A percentile compares a stretch with the other conserved stretches of the same genome.
phyloP scores from a whole-genome alignment of 2,329 filamentous ascomycete species.

The Cladosporium austrohemisphaericum region DNA sequence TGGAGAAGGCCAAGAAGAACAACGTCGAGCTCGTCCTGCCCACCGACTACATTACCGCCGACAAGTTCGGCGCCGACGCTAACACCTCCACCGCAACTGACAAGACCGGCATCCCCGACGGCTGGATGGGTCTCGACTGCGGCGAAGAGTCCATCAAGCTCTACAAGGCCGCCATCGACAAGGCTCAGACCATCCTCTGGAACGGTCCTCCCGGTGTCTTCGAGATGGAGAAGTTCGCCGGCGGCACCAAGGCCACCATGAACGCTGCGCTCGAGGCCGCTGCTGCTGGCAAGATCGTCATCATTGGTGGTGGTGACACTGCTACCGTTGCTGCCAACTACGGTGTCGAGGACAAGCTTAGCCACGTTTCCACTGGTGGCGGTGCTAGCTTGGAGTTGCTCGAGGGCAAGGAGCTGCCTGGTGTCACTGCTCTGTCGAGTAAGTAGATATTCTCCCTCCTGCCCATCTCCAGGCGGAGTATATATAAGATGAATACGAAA shows the following conservation, averaged over 20 bases:
- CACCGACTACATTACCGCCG: slow-evolving; percentile 90
- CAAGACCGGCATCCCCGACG: slow-evolving; percentile 84
- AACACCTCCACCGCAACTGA: slow-evolving; percentile 78
- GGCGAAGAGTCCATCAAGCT: slow-evolving; percentile 83
- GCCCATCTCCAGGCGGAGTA: not conserved
- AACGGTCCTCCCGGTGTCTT: slow-evolving; percentile 97
- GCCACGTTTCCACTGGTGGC: slow-evolving; percentile 95
- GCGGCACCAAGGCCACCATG: slow-evolving; percentile 85
- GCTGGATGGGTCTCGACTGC: slow-evolving; percentile 97
- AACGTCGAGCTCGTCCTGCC: slow-evolving; percentile 93
- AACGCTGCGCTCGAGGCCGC: slow-evolving; percentile 81
- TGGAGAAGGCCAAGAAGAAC: slow-evolving; percentile 96
- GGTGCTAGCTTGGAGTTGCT: slow-evolving; percentile 93
- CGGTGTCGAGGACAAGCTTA: slow-evolving; percentile 90
- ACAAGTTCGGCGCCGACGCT: slow-evolving; percentile 89
- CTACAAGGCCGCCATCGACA: slow-evolving; percentile 80
- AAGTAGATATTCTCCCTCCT: slow-evolving; percentile 47
- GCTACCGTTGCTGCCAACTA: slow-evolving; percentile 98
- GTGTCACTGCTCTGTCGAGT: slow-evolving; percentile 84
- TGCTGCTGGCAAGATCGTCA: slow-evolving; percentile 85
- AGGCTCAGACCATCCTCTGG: slow-evolving; percentile 96
- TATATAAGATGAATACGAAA: not conserved
- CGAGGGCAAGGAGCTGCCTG: slow-evolving; percentile 95
- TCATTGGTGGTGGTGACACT: slow-evolving; percentile 97
- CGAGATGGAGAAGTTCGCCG: slow-evolving; percentile 91